These are phyloP conservation scores for Sordariomycetes sp. DNA, from an alignment of 2,329 filamentous ascomycete genomes.

Conservation along the genomic window DNA sequence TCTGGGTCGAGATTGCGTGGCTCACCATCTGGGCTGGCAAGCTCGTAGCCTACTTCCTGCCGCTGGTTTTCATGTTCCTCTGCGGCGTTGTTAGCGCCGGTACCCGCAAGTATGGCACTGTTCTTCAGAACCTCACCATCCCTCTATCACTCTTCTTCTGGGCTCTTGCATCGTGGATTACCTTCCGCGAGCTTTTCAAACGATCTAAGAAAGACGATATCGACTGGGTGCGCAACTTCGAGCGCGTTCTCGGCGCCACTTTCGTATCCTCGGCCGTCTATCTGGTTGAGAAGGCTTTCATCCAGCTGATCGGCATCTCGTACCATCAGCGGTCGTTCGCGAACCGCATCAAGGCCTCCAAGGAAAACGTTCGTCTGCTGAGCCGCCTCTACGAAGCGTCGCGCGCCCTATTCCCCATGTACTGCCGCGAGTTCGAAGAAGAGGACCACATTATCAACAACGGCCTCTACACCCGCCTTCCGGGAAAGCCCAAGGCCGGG, in stretches of 20 bases:
- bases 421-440: constrained; percentile 79
- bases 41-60: constrained; percentile 46
- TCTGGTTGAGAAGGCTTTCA: constrained; percentile 61
- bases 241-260: constrained; percentile 51
- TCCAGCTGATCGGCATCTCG: constrained; percentile 73
- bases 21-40: constrained; percentile 54
- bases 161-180: constrained; percentile 48
- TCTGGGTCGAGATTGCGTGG: constrained; percentile 60
- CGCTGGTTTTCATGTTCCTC: constrained; percentile 53
- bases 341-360: constrained; percentile 75
- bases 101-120: constrained; percentile 55
- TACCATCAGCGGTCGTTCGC: constrained; percentile 80
- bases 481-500: constrained; percentile 35
- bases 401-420: constrained; percentile 76
- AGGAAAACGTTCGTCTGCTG: constrained; percentile 71
- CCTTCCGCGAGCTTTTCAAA: constrained; percentile 43
- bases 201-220: constrained; percentile 18
- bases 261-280: constrained; percentile 59
- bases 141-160: constrained; percentile 57
- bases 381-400: constrained; percentile 85
- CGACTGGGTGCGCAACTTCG: constrained; percentile 43
- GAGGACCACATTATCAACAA: constrained; percentile 91
- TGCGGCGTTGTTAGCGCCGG: constrained; percentile 56
- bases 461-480: constrained; percentile 58
- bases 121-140: constrained; percentile 50